Conservation (phyloP, 176 grass and related monocot species). For the Carex myosuroides region DNA sequence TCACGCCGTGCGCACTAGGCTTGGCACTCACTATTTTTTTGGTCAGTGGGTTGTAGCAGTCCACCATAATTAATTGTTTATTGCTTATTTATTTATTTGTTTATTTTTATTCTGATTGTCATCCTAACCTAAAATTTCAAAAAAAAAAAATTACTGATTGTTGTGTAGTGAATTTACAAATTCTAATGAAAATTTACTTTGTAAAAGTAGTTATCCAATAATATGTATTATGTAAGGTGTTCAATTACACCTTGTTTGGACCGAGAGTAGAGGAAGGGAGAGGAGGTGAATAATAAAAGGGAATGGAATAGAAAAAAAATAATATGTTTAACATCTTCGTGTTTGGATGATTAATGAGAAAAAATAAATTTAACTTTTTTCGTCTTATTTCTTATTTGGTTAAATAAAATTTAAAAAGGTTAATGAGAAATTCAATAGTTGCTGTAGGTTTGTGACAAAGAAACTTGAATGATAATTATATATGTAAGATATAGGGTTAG, state of each 20-base stretch:
- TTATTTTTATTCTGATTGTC: neutral
- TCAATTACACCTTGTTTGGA: neutral
- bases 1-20: slow-evolving; percentile 10
- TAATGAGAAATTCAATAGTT: no score
- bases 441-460: no score
- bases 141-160: neutral
- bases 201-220: neutral
- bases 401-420: no score
- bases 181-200: neutral
- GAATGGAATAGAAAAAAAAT: no score
- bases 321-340: no score
- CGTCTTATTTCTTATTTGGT: no score
- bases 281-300: no score
- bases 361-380: no score
- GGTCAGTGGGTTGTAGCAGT: neutral
- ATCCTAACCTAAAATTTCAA: neutral
- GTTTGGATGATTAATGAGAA: no score
- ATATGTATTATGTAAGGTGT: neutral
- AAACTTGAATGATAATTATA: no score
- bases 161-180: neutral
- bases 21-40: neutral
- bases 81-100: neutral
- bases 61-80: neutral
- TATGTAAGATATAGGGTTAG: no score
- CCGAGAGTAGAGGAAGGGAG: no score